Conservation (phyloP, 345 rosid genomes). For the Theobroma cacao region DNA sequence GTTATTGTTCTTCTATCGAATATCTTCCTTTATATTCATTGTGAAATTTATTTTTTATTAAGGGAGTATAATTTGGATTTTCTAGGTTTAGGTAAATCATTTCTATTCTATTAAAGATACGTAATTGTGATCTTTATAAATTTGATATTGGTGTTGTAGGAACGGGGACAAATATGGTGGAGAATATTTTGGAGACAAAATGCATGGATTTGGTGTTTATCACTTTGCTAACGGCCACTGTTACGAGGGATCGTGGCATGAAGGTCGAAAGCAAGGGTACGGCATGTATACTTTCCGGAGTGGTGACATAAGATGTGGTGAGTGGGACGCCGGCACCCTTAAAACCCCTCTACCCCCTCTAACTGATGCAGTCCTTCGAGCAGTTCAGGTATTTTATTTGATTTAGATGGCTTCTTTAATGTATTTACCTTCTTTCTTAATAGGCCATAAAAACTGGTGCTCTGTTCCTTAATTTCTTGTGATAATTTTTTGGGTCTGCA, state of each 20-base stretch:
- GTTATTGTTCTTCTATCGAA: neutral
- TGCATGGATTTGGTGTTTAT: slow-evolving; percentile 91
- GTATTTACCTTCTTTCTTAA: neutral
- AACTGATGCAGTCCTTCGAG: slow-evolving; percentile 46
- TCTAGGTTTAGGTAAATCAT: slow-evolving; percentile 3
- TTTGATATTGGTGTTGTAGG: slow-evolving; percentile 41
- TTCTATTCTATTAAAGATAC: neutral
- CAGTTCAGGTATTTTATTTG: slow-evolving; percentile 55
- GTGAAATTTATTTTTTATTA: neutral
- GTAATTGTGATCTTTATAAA: neutral
- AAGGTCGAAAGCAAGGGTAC: slow-evolving; percentile 87
- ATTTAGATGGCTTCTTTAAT: neutral
- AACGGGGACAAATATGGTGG: slow-evolving; percentile 92
- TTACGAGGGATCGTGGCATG: slow-evolving; percentile 98
- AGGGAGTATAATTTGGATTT: neutral
- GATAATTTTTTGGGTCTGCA: slow-evolving; percentile 18
- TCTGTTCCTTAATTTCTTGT: neutral
- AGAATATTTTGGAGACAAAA: slow-evolving; percentile 90
- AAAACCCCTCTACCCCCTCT: slow-evolving; percentile 39
- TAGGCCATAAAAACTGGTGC: neutral
- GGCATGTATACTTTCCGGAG: slow-evolving; percentile 78
- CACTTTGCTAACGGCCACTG: slow-evolving; percentile 86
- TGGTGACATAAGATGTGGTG: slow-evolving; percentile 65
- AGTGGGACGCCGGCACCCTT: slow-evolving; percentile 77
- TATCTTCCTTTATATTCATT: neutral